Evolutionary conservation across 208 protist species (phyloP).

Genomic region (Naegleria gruberi): DNA sequence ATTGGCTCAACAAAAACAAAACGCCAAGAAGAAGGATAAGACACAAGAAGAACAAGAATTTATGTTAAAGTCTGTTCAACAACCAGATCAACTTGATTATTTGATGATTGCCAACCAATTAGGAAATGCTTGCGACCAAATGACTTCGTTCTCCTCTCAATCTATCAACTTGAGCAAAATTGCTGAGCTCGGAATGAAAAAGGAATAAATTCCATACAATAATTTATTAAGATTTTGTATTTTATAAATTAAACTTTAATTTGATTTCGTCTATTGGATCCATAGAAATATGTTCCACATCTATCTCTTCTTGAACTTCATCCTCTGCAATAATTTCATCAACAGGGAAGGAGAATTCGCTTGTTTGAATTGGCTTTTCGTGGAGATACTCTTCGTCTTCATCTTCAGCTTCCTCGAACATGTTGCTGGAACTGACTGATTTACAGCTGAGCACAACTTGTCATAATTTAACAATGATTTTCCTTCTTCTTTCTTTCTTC

Average conservation of each 20-base stretch:
- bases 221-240: neutral
- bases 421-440: neutral
- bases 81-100: neutral
- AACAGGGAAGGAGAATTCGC: neutral
- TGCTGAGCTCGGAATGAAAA: neutral
- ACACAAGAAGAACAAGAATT: constrained; percentile 17
- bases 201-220: neutral
- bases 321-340: neutral
- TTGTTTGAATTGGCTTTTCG: neutral
- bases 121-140: neutral
- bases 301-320: neutral
- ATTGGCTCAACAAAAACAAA: constrained; percentile 1
- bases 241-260: neutral
- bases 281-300: neutral
- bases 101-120: constrained; percentile 2
- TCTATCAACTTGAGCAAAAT: neutral
- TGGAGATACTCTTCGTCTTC: neutral
- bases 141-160: neutral
- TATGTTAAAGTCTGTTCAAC: neutral
- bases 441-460: neutral
- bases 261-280: neutral
- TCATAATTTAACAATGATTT: neutral
- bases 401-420: neutral
- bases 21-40: neutral
- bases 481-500: neutral